phyloP scores from a whole-genome alignment of 441 rosid genomes.

The Adansonia grandidieri region DNA sequence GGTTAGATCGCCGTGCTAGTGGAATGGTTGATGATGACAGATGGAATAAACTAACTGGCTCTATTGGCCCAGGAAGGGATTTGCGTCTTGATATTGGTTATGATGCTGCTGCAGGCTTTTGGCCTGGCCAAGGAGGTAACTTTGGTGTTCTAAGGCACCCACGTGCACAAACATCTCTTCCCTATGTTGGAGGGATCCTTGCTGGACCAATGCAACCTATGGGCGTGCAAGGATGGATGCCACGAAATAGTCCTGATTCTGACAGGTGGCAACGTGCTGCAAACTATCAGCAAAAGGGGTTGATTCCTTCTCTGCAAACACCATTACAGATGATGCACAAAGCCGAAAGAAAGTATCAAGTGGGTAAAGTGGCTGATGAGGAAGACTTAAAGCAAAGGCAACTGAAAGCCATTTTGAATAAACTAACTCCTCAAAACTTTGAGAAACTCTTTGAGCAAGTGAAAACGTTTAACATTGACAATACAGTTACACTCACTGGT shows the following conservation, averaged over 20 bases:
- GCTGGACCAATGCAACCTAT: slow-evolving; percentile 78
- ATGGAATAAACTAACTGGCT: slow-evolving; percentile 64
- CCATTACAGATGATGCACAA: slow-evolving; percentile 75
- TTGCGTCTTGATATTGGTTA: slow-evolving; percentile 49
- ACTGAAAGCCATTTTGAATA: slow-evolving; percentile 87
- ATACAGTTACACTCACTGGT: slow-evolving; percentile 68
- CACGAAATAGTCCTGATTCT: slow-evolving; percentile 65
- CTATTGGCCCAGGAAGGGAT: slow-evolving; percentile 60
- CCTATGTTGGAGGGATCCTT: slow-evolving; percentile 57
- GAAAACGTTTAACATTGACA: slow-evolving; percentile 83
- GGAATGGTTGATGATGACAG: slow-evolving; percentile 66
- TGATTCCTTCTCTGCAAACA: slow-evolving; percentile 86
- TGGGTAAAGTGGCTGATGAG: slow-evolving; percentile 77
- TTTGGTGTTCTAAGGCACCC: slow-evolving; percentile 45
- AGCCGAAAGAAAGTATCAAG: slow-evolving; percentile 91
- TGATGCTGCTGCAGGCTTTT: slow-evolving; percentile 56
- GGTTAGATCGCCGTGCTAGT: slow-evolving; percentile 74
- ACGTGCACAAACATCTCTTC: slow-evolving; percentile 47
- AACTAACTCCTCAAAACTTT: slow-evolving; percentile 96
- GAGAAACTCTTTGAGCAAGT: slow-evolving; percentile 91
- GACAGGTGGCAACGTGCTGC: slow-evolving; percentile 89
- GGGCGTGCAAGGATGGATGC: slow-evolving; percentile 71
- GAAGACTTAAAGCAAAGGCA: slow-evolving; percentile 85
- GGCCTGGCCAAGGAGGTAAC: slow-evolving; percentile 77
- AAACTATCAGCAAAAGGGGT: slow-evolving; percentile 70